phyloP scores from a whole-genome alignment of 1,284 basidiomycete species.

The Pholiota adiposa region DNA sequence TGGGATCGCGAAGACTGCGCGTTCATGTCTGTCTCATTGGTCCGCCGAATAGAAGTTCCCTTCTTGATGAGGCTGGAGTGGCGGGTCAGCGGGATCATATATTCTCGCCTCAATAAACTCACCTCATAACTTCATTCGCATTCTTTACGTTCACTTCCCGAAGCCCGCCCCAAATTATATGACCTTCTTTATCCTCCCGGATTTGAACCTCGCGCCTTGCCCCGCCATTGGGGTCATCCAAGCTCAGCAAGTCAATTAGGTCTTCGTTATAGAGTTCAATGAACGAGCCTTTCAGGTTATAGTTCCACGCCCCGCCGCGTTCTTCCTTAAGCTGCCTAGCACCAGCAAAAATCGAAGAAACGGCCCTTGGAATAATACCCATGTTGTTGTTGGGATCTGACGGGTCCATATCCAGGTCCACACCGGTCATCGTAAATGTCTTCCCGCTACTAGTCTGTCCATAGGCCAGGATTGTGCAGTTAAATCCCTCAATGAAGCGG shows the following conservation, averaged over 20 bases:
- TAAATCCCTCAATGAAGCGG: conserved; percentile 94
- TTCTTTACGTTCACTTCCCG: conserved; percentile 88
- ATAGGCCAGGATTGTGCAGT: conserved; percentile 97
- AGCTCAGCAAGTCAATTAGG: conserved; percentile 85
- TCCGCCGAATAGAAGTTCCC: conserved; percentile 89
- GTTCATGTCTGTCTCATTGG: conserved; percentile 99
- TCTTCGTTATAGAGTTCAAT: conserved; percentile 99
- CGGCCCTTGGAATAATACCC: conserved; percentile 96
- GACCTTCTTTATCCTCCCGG: conserved; percentile 94
- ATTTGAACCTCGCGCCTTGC: conserved; percentile 89
- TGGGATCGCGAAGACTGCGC: conserved; percentile 97
- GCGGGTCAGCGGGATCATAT: conserved; percentile 14
- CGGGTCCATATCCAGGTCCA: conserved; percentile 84
- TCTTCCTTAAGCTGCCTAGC: conserved; percentile 80
- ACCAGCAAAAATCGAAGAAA: conserved; percentile 87
- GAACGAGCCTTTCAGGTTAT: conserved; percentile 82
- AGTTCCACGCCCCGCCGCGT: conserved; percentile 74
- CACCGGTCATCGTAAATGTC: conserved; percentile 95
- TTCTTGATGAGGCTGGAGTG: conserved; percentile 73
- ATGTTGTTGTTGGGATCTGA: conserved; percentile 75
- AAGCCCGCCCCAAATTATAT: conserved; percentile 96
- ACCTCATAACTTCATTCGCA: conserved; percentile 90
- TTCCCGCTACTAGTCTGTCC: conserved; percentile 98
- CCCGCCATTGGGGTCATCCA: conserved; percentile 66
- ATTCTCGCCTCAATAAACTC: conserved; percentile 34